Base-by-base conservation (phyloP, 2,329 filamentous ascomycete species). In the Epicoccum sorghinum region DNA sequence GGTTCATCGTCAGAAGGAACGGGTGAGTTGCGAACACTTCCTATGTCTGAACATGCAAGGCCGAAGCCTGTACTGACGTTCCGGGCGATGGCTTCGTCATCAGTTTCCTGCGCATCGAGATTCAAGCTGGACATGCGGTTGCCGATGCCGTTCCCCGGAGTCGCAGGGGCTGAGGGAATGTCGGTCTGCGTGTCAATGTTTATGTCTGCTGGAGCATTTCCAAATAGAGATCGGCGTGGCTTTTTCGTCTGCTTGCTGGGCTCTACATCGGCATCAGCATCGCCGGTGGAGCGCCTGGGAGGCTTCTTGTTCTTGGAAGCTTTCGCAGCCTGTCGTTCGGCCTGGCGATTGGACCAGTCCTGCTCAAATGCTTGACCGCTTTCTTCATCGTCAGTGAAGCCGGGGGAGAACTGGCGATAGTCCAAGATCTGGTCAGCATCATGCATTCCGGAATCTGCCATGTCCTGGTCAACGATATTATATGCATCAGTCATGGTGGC, bases 351-450 rank as follows among this genome's bases (percentile, higher is more conserved):
- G 1, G 33, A 8, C 46, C 43, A 58, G 2, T 52, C 55, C 27
- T 52, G 47, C 22, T 65, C 52, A 5, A 57, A 58, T 7, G 53
- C 53, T 22, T 52, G 35, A 8, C 41, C 32, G 7, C 32, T 55
- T 9, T 53, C 58, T 3, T 62, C 63, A 7, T 66, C 57, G 29
- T 67, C 60, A 0, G 61, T 62, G 23, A 61, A 60, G 0, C 58
- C 58, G 3, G 48, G 23, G 3, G 52, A 37, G 2, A 66, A 48
- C 3, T 30, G 30, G 1, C 43, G 37, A 7, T 51, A 53, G 4
- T 52, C 43, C 22, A 53, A 13, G 4, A 4, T n/a, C 32, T 13
- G 32, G 10, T 13, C 32, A 33, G 10, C 13, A 12, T 33, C 32
- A 7, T 33, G 9, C 32, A 33, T 29, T 18, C 18, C 18, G 3